Evolutionary conservation across 2,329 filamentous ascomycete species (phyloP).

Genomic region (Trichocomaceae sp.): DNA sequence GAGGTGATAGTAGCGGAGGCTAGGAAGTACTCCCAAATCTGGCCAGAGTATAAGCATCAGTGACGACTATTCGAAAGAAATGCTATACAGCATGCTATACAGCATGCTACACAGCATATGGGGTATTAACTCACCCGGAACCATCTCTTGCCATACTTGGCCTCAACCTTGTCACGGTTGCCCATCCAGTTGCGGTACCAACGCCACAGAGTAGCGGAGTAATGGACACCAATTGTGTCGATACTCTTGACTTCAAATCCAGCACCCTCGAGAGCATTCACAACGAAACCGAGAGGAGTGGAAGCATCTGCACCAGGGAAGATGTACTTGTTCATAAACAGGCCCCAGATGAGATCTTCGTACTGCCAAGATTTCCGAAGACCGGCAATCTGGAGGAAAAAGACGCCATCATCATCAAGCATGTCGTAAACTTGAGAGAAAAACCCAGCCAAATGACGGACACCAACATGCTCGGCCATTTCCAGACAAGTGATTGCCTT

Average conservation of each 20-base stretch:
- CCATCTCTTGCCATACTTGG: slow-evolving; percentile 93
- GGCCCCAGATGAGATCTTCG: slow-evolving; percentile 93
- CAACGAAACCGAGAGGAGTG: slow-evolving; percentile 81
- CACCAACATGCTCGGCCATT: slow-evolving; percentile 98
- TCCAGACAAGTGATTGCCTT: slow-evolving; percentile 96
- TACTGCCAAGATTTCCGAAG: slow-evolving; percentile 95
- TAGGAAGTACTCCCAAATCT: slow-evolving; percentile 91
- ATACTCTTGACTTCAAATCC: slow-evolving; percentile 87
- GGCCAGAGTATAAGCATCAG: slow-evolving; percentile 12
- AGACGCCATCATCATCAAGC: slow-evolving; percentile 91
- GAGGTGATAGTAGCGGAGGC: slow-evolving; percentile 78
- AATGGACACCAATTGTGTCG: slow-evolving; percentile 94
- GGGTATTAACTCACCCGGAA: slow-evolving; percentile 71
- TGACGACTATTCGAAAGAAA: background rate
- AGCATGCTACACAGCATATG: no score
- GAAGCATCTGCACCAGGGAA: slow-evolving; percentile 96
- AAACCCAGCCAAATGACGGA: slow-evolving; percentile 78
- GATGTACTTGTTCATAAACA: slow-evolving; percentile 99
- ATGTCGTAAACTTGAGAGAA: slow-evolving; percentile 84
- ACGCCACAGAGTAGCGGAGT: slow-evolving; percentile 91
- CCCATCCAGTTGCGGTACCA: slow-evolving; percentile 99
- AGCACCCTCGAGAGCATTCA: slow-evolving; percentile 75
- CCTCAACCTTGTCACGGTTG: slow-evolving; percentile 85
- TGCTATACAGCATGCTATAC: no score
- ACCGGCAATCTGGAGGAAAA: slow-evolving; percentile 94